These are phyloP conservation scores for Aspergillus pseudotamarii DNA, from an alignment of 2,329 filamentous ascomycete genomes.

Conservation along the genomic window DNA sequence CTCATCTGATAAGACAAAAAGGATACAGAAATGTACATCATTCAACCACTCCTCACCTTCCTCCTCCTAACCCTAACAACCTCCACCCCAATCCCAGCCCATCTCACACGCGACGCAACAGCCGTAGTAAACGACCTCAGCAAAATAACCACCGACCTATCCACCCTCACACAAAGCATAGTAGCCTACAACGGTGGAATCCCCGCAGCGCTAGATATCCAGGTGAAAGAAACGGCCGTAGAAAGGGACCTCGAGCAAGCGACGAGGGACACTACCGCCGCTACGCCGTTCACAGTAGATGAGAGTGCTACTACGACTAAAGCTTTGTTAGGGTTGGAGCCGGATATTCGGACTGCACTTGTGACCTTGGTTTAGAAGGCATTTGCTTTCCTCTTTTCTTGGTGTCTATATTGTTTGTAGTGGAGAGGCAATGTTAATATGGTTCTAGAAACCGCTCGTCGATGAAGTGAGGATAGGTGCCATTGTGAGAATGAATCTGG, in stretches of 20 bases:
- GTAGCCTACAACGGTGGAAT: constrained; percentile 10
- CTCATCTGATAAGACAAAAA: neutral
- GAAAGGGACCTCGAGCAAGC: constrained; percentile 10
- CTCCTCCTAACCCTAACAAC: constrained; percentile 6
- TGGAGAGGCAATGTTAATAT: neutral
- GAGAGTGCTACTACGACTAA: constrained; percentile 14
- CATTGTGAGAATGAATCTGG: neutral
- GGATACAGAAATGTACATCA: constrained; percentile 7
- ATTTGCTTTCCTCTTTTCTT: neutral
- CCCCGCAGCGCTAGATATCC: neutral
- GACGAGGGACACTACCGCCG: constrained; percentile 8
- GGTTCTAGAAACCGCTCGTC: neutral
- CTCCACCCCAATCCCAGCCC: neutral
- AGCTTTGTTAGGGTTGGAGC: constrained; percentile 10
- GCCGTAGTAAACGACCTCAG: constrained; percentile 13
- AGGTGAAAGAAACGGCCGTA: constrained; percentile 7
- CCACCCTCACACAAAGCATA: constrained; percentile 5
- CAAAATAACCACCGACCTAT: constrained; percentile 9
- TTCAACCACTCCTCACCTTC: neutral
- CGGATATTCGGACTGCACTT: constrained; percentile 9
- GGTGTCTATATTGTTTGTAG: neutral
- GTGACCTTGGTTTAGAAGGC: constrained; percentile 13
- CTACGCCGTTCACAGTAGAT: constrained; percentile 1
- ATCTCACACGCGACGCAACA: constrained; percentile 4
- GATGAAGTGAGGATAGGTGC: neutral